These are phyloP conservation scores for Cladosporium oxysporum DNA, from an alignment of 2,329 filamentous ascomycete genomes.

Conservation along the genomic window DNA sequence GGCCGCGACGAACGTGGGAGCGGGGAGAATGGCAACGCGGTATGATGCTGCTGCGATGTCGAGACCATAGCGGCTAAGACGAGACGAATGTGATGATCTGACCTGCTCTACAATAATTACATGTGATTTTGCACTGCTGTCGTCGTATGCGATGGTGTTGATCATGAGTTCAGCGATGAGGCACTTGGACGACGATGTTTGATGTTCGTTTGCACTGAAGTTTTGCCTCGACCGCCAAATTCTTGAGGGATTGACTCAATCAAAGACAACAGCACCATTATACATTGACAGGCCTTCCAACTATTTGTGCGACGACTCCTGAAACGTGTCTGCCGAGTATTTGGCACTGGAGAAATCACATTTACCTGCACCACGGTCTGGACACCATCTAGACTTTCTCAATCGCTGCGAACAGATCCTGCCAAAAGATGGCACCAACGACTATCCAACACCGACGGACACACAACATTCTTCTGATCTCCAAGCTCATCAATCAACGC, in stretches of 20 bases:
- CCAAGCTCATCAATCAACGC: conserved; percentile 75
- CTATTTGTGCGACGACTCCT: not conserved
- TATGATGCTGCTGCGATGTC: not conserved
- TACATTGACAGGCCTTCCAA: not conserved
- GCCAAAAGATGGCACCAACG: conserved; percentile 10
- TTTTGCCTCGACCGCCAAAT: not conserved
- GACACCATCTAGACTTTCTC: not conserved
- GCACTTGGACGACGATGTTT: not conserved
- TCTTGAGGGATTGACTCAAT: conserved; percentile 2
- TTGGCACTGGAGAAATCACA: not conserved
- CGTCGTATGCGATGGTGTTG: not conserved
- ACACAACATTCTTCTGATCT: conserved; percentile 80
- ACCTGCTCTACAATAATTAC: not conserved
- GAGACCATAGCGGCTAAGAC: not conserved
- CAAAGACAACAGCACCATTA: not conserved
- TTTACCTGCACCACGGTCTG: not conserved
- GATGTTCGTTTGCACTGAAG: not conserved
- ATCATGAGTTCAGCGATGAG: not conserved
- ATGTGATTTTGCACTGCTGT: not conserved
- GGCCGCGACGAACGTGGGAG: conserved; percentile 61
- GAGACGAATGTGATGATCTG: not conserved
- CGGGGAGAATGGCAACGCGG: conserved; percentile 35
- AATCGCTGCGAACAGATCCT: not conserved
- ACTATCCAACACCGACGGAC: conserved; percentile 65
- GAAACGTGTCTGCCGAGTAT: not conserved